These are phyloP conservation scores for Suillus americanus DNA, from an alignment of 768 basidiomycete genomes.

Conservation along the genomic window DNA sequence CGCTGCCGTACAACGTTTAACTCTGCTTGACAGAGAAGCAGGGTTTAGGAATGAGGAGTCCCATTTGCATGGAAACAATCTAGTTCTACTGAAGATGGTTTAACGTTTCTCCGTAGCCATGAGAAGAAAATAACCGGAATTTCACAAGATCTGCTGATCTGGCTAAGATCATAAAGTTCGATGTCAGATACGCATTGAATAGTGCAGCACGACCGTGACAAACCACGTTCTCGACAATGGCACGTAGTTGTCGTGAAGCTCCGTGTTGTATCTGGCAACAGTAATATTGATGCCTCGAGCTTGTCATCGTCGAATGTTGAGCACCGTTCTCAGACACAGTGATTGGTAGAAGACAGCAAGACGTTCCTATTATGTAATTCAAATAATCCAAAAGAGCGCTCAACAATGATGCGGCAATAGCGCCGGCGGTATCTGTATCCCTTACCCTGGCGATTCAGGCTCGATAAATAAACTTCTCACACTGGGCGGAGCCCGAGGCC, in stretches of 20 bases:
- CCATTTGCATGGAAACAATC: constrained; percentile 7
- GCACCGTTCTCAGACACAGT: background rate
- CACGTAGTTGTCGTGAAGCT: background rate
- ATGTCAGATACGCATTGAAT: background rate
- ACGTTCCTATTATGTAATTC: background rate
- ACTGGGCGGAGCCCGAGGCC: background rate
- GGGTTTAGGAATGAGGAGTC: constrained; percentile 4
- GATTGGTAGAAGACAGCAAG: background rate
- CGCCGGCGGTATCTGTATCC: background rate
- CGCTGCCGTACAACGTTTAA: constrained; percentile 23
- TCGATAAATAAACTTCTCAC: background rate
- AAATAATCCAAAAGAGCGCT: background rate
- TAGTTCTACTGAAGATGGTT: constrained; percentile 6
- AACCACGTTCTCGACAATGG: background rate
- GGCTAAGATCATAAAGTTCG: too few species aligned
- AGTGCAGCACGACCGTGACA: background rate
- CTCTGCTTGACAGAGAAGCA: constrained; percentile 20
- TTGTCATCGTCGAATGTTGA: background rate
- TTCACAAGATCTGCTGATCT: background rate
- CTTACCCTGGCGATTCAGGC: background rate
- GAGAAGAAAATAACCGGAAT: constrained; percentile 11
- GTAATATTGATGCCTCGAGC: background rate
- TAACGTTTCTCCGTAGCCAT: constrained; percentile 12
- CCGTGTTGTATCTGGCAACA: background rate
- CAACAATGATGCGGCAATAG: background rate